These are phyloP conservation scores for Fusarium multiceps DNA, from an alignment of 2,329 filamentous ascomycete genomes.

Conservation along the genomic window DNA sequence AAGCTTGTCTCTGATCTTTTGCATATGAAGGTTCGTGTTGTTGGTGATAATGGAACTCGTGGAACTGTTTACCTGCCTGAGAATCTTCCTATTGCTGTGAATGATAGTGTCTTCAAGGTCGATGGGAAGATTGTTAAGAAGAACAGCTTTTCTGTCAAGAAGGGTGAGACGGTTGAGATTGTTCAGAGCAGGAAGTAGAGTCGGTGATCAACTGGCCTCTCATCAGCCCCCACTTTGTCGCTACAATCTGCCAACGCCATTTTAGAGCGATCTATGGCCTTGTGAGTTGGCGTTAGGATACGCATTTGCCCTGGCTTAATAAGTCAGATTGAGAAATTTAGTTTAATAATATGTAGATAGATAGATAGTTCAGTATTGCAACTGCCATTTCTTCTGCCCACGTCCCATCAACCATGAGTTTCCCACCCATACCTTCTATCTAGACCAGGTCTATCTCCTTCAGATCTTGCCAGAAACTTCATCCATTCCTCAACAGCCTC, in stretches of 20 bases:
- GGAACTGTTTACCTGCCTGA: background rate
- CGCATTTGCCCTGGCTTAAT: fast-evolving
- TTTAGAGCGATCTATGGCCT: too few species aligned
- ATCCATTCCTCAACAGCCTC: background rate
- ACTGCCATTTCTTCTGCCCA: background rate
- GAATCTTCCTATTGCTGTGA: background rate
- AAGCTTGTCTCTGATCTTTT: background rate
- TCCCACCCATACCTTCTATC: background rate
- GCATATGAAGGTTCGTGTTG: background rate
- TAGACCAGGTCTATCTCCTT: background rate
- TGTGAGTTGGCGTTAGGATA: too few species aligned
- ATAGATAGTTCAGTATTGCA: background rate
- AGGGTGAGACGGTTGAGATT: background rate
- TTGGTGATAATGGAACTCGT: fast-evolving
- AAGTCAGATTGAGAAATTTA: fast-evolving
- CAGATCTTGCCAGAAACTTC: fast-evolving
- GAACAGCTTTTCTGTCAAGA: background rate
- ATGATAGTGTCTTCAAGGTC: background rate
- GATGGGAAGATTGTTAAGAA: background rate
- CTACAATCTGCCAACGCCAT: too few species aligned
- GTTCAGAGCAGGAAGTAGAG: background rate
- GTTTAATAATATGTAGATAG: background rate
- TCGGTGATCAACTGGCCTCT: fast-evolving
- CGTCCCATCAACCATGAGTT: background rate
- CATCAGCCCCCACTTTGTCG: fast-evolving